Conservation (phyloP, 331 rosid species). For the Arachis monticola region DNA sequence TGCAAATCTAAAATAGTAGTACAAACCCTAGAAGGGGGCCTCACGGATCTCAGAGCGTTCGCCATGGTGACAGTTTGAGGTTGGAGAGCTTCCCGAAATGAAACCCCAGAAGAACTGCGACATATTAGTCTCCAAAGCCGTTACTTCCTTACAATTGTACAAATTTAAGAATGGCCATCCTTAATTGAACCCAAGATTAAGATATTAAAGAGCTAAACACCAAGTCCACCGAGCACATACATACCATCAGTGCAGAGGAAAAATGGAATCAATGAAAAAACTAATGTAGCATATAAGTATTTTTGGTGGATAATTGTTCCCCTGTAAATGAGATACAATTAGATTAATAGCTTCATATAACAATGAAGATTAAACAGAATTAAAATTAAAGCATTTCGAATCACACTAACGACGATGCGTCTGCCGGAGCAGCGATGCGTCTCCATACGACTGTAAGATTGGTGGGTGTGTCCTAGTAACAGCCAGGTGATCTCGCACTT, state of each 20-base stretch:
- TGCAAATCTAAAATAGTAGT: no score
- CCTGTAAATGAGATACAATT: constrained; percentile 65
- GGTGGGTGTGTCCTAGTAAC: no score
- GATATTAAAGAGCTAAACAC: constrained; percentile 18
- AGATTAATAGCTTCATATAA: constrained; percentile 45
- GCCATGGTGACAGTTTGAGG: no score
- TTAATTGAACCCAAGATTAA: constrained; percentile 15
- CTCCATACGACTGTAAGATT: no score
- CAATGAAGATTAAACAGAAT: constrained; percentile 19
- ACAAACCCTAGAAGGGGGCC: no score
- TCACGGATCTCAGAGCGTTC: no score
- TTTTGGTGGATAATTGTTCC: constrained; percentile 78
- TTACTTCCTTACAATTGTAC: constrained; percentile 54
- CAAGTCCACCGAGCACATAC: constrained; percentile 52
- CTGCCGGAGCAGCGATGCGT: no score
- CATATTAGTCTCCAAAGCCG: constrained; percentile 92
- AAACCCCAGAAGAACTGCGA: constrained; percentile 90
- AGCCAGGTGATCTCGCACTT: no score
- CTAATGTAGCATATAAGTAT: constrained; percentile 77
- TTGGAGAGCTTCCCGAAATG: no score
- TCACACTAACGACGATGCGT: constrained; percentile 13
- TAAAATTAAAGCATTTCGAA: constrained; percentile 16
- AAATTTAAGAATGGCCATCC: constrained; percentile 31
- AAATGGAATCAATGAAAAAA: constrained; percentile 74
- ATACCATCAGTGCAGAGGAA: constrained; percentile 69